Base-by-base conservation (phyloP, 2,329 filamentous ascomycete genomes). In the Fusarium chlamydosporum region DNA sequence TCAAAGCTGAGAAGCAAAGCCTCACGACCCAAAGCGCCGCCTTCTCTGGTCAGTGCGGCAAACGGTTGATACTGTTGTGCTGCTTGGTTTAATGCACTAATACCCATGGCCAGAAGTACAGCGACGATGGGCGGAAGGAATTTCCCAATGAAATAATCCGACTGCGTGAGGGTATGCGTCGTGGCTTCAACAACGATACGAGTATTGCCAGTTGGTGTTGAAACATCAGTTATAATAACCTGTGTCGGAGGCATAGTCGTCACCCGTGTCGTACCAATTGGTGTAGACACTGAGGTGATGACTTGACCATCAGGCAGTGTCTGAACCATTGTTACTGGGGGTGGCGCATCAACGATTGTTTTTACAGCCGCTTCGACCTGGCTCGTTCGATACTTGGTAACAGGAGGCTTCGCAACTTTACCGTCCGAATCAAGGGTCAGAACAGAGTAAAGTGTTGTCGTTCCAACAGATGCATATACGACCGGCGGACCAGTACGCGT, bases 31-130 rank as follows among this genome's bases (percentile, higher is more conserved):
- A 71, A 51, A 0, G 80, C 80, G 7, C 82, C 83, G 1, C 73
- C 70, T 0, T 74, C 65, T 10, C 71, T 74, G 7, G 79, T 74
- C 3, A 86, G 72, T 1, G 80, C 77, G 51, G 81, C 79, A 67
- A 84, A 84, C 2, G 82, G 82, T 58, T 82, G 80, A 41, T 80
- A 82, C 12, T 80, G 75, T 53, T 81, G 80, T 1, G 76, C 80
- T 56, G 79, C 78, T 51, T 77, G 74, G 60, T 82, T 79, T 54
- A 83, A 67, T 20, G 82, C 76, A 4, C 81, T 77, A 34, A 83
- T 76, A 0, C 78, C 77, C 46, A 82, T 78, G 11, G 77, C 76
- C 3, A 82, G 74, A 15, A 79, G 53, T 1, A 83, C 76, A 16
- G 80, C 79, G 2, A 82, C 53, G 4, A 84, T 74, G 1, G 80